These are phyloP conservation scores for Penicillium oxalicum DNA, from an alignment of 2,329 filamentous ascomycete species.

Conservation along the genomic window DNA sequence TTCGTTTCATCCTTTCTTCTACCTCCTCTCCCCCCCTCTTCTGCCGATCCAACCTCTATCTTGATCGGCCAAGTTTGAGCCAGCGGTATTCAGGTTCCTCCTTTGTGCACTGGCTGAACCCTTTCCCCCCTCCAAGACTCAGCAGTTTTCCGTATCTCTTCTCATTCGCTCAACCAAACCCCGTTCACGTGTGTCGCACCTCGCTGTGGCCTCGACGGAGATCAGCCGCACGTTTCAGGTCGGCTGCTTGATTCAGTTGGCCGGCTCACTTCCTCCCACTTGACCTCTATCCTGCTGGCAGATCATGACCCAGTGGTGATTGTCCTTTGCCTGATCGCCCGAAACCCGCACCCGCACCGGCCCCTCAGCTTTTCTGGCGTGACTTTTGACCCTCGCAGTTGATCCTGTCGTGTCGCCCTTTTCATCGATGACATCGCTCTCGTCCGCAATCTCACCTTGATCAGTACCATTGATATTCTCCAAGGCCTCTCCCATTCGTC, in stretches of 20 bases:
- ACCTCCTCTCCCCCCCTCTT: conserved; percentile 2
- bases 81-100: neutral
- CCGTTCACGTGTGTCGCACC: conserved; percentile 4
- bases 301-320: neutral
- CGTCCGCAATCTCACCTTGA: neutral
- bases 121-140: conserved; percentile 5
- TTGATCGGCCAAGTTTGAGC: neutral
- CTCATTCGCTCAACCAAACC: neutral
- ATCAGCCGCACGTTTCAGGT: no score
- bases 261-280: conserved; percentile 1
- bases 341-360: conserved; percentile 1
- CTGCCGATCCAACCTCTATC: conserved; percentile 2
- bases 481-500: no score
- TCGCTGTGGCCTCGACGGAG: neutral
- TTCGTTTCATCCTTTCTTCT: conserved; percentile 1
- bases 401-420: neutral
- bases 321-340: neutral
- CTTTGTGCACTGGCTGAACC: neutral
- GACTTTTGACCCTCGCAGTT: conserved; percentile 1
- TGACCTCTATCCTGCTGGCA: neutral
- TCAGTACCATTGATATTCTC: no score
- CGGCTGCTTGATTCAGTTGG: no score
- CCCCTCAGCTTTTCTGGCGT: conserved; percentile 2
- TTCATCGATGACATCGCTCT: conserved; percentile 6
- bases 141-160: neutral